Base-by-base conservation (phyloP, 129 eudicot species). In the Escallonia herrerae region DNA sequence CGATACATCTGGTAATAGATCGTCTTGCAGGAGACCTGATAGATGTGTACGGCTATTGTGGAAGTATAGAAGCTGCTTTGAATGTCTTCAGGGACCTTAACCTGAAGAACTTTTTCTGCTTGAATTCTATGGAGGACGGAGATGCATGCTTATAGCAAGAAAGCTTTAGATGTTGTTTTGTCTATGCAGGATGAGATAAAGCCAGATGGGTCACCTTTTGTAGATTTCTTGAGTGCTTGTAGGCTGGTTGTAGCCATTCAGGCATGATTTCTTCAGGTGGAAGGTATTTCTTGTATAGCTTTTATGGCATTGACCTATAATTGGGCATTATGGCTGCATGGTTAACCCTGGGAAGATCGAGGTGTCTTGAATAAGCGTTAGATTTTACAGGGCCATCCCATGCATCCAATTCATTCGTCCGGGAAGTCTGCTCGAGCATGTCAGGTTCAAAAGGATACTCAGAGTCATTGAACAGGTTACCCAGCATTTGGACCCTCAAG, bases 401-500 rank as follows among this genome's bases (percentile, higher is more conserved):
- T 85, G 62, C 81, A 81, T 62, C 84, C 84, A 66, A 85, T 43
- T 72, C 76, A 11, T 58, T 81, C 43, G 84, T 81, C 47, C 81
- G 87, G 82, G 91, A 46, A 79, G 84, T 66, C 73, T 85, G 67
- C 87, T 85, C 73, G 87, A 58, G 84, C 87, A 7, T 81, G 91
- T 64, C 76, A 78, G 22, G 39, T 72, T 8, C 80, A 85, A 40
- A 81, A 78, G 62, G 68, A 78, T 56, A 67, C 33, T 22, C 63
- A 4, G 76, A 58, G 51, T 78, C 5, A 75, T 77, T 3, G 82
- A 81, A 44, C 65, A 58, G 4, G 87, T 81, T 43, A 75, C 80
- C 54, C 77, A 76, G 62, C 68, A 58, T 57, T 45, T 85, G 72
- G 91, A 85, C 55, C 87, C 91, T 7, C 4, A 41, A 38, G 91